Base-by-base conservation (phyloP, 768 basidiomycete genomes). In the Mycena kentingensis region DNA sequence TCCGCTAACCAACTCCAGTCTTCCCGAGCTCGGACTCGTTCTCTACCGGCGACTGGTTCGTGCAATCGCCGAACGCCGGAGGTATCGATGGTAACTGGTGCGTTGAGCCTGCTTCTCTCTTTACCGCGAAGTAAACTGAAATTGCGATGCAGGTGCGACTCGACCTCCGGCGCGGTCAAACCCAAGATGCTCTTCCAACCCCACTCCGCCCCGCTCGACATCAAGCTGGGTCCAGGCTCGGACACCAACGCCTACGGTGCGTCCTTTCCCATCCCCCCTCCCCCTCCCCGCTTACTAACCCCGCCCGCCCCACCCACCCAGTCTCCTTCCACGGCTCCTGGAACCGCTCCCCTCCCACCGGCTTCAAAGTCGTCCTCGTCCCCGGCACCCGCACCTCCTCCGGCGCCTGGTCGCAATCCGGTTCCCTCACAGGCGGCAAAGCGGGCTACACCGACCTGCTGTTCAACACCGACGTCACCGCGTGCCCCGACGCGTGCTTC, bases 361-460 rank as follows among this genome's bases (percentile, higher is more conserved):
- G 59, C 18, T 60, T 57, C 46, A 57, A 55, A 36, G 60, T 60
- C 21, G 57, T 60, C 29, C 44, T 51, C n/a, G 56, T 60, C 19
- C 43, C 56, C 26, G 55, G 60, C 5, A 18, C n/a, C n/a, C n/a
- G 44, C 16, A 50, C 51, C 32, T 46, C 43, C 29, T 29, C 21
- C 18, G 60, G 60, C 5, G 51, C 39, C 25, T 60, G 60, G 60
- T n/a, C n/a, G n/a, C 27, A 27, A 3, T 54, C 58, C 16, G 34
- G 44, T 8, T 48, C 36, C 19, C 16, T 25, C 25, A 24, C 57
- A 11, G 47, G 46, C 7, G 45, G 46, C 19, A 26, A 41, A n/a
- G 50, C 55, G 7, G 25, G 47, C 6, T 60, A 43, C 35, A 46
- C 56, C 21, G 46, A 60, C 39, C 8, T 60, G 5, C 44, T 60